Base-by-base conservation (phyloP, 305 asterid species). In the Galium porrigens region DNA sequence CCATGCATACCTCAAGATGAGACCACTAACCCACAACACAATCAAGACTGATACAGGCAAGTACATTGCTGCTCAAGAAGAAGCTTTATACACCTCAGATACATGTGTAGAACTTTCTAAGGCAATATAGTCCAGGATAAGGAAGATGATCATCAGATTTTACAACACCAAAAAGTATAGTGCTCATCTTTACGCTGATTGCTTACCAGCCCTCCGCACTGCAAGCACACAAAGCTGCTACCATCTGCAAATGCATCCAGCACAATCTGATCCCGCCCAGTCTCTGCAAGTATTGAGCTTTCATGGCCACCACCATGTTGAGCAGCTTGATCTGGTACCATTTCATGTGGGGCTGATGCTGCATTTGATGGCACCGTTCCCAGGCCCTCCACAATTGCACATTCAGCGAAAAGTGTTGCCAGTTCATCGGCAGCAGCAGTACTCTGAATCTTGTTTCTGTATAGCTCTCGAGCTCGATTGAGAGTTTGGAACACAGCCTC, bases 151-250 rank as follows among this genome's bases (percentile, higher is more conserved):
- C 2, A 34, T 34, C 79, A 90, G 25, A 58, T 69, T 76, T 85
- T 78, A 76, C 89, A 64, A 70, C 97, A 90, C 97, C 97, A 90
- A 77, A 80, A 78, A 1, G 85, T 72, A 67, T 64, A 78, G 72
- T 90, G 97, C 61, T 90, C 96, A 5, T 90, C 97, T 70, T 73
- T 90, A 62, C 97, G 90, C n/a, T 67, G 74, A 73, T 78, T 82
- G 82, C 96, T 86, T 39, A 90, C 96, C 3, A 90, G 87, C 6
- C 95, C 97, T 68, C 96, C 97, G 66, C 97, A 90, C 57, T 84
- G 81, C 59, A 82, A 71, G 80, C 97, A 88, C 51, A 90, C 82
- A 64, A 90, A 90, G 82, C 95, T 90, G 81, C 86, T 86, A 69
- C 96, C 96, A 58, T 90, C 97, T 3, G 94, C 78, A 73, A 72